These are phyloP conservation scores for Lupinus albus DNA, from an alignment of 306 rosid genomes.

Conservation along the genomic window DNA sequence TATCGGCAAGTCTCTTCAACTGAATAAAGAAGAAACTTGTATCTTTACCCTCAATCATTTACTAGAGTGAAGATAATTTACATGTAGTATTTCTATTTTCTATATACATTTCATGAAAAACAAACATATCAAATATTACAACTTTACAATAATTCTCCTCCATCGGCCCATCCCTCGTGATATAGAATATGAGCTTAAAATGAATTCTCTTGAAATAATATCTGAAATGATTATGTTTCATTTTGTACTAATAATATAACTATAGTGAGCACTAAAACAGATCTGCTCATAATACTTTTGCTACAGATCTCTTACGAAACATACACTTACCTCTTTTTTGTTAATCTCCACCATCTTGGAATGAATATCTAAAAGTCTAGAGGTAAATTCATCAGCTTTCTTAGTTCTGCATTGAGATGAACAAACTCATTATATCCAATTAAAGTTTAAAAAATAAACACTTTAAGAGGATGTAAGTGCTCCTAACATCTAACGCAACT, in stretches of 20 bases:
- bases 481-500: not conserved
- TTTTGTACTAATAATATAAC: not conserved
- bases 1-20: constrained; percentile 28
- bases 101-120: not conserved
- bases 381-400: constrained; percentile 70
- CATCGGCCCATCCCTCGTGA: not conserved
- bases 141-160: constrained; percentile 1
- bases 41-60: constrained; percentile 5
- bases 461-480: not conserved
- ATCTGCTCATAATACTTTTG: not conserved
- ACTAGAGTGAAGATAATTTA: not conserved
- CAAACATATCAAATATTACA: not conserved
- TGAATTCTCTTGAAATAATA: not conserved
- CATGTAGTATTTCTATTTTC: not conserved
- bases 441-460: not conserved
- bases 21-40: not conserved
- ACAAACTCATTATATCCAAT: constrained; percentile 30
- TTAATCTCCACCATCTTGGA: constrained; percentile 74
- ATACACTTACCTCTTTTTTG: constrained; percentile 72
- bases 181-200: not conserved
- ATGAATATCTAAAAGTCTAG: constrained; percentile 85
- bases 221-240: not conserved
- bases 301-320: constrained; percentile 6
- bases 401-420: constrained; percentile 67
- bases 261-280: not conserved